Evolutionary conservation across 441 rosid genomes (phyloP).

Genomic region (Omphalea diandra): DNA sequence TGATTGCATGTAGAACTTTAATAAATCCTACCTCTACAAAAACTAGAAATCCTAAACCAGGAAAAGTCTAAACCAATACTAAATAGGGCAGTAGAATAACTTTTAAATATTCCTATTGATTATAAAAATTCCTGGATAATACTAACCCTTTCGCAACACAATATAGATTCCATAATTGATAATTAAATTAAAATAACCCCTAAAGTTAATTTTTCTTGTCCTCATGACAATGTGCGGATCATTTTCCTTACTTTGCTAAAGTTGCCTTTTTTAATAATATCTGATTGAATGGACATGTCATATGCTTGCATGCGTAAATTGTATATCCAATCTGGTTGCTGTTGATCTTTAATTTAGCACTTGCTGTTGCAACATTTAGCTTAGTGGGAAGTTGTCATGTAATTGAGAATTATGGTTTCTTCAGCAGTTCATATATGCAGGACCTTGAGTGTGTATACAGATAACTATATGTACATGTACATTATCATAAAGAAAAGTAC

Average conservation of each 20-base stretch:
- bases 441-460: background rate
- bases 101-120: too few relatives aligned
- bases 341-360: background rate
- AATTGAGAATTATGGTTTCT: background rate
- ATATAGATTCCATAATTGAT: too few relatives aligned
- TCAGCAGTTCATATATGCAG: background rate
- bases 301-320: background rate
- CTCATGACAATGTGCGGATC: background rate
- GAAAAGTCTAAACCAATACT: too few relatives aligned
- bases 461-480: too few relatives aligned
- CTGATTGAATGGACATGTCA: background rate
- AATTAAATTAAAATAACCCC: too few relatives aligned
- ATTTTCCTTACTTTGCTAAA: background rate
- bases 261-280: background rate
- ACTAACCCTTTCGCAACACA: too few relatives aligned
- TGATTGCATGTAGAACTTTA: too few relatives aligned
- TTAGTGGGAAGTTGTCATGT: background rate
- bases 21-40: too few relatives aligned
- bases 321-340: background rate
- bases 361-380: background rate
- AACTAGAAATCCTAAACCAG: too few relatives aligned
- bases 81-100: too few relatives aligned
- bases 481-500: background rate
- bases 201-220: too few relatives aligned
- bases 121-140: too few relatives aligned